Evolutionary conservation across 257 asterid species (phyloP).

Genomic region (Thymus quinquecostatus): DNA sequence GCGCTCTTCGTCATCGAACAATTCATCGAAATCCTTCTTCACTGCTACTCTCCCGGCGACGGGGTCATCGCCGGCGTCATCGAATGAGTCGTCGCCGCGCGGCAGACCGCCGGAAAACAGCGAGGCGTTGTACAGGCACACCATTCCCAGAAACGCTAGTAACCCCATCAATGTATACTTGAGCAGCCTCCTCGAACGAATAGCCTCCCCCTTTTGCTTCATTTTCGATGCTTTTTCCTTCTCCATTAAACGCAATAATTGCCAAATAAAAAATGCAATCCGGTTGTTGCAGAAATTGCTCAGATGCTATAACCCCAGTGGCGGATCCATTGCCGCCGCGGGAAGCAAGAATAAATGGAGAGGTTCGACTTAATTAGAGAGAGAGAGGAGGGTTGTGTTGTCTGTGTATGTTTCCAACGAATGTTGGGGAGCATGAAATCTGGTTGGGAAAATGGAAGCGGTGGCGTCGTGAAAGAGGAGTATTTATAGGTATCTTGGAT

Average conservation of each 20-base stretch:
- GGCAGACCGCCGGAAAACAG: constrained; percentile 63
- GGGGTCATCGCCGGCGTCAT: constrained; percentile 58
- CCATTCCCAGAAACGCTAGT: constrained; percentile 59
- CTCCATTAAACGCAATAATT: neutral
- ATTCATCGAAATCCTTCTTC: constrained; percentile 52
- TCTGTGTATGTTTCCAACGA: neutral
- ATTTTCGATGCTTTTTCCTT: constrained; percentile 22
- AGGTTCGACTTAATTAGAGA: constrained; percentile 21
- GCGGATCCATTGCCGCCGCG: constrained; percentile 50
- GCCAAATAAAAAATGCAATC: neutral
- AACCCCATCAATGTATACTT: constrained; percentile 57
- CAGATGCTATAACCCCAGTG: constrained; percentile 42
- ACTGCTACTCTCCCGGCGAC: constrained; percentile 42
- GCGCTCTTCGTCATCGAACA: constrained; percentile 58
- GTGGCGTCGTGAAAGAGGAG: constrained; percentile 26
- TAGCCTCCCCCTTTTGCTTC: constrained; percentile 52
- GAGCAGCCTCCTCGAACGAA: constrained; percentile 43
- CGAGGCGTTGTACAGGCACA: constrained; percentile 64
- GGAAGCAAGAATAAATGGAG: constrained; percentile 37
- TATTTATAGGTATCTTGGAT: constrained; percentile 9
- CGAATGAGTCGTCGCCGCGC: constrained; percentile 51
- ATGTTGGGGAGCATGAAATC: constrained; percentile 24
- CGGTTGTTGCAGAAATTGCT: constrained; percentile 1
- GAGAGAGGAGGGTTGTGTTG: neutral
- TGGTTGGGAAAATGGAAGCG: constrained; percentile 18